Conservation (phyloP, 2,329 filamentous ascomycete genomes). For the Colletotrichum higginsianum region DNA sequence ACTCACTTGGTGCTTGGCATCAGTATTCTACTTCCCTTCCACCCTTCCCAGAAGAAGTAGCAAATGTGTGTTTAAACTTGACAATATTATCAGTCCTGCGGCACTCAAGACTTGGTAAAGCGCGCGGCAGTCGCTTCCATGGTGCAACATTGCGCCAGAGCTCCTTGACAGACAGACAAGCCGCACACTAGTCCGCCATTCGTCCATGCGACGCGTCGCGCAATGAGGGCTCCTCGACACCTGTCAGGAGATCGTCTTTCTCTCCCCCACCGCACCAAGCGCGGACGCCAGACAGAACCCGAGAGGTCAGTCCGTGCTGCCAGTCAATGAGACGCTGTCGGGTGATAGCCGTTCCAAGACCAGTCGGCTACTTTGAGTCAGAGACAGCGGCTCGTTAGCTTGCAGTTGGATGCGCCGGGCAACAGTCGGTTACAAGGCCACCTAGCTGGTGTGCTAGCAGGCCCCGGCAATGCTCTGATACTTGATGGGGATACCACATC, state of each 20-base stretch:
- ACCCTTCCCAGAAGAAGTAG: not conserved
- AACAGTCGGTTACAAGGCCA: not conserved
- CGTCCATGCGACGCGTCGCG: not conserved
- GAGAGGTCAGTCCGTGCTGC: not conserved
- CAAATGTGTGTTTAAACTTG: not conserved
- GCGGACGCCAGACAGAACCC: not conserved
- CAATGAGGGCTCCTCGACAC: not conserved
- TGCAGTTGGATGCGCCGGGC: constrained; percentile 10
- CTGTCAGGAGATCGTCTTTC: not conserved
- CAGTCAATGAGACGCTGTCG: not conserved
- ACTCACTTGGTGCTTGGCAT: not conserved
- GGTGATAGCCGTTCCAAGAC: constrained; percentile 8
- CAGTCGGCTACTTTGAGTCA: constrained; percentile 9
- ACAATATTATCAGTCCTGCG: not conserved
- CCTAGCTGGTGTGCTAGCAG: constrained; percentile 4
- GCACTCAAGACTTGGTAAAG: not conserved
- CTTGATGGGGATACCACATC: not conserved
- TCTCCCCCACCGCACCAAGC: not conserved
- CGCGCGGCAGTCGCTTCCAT: not conserved
- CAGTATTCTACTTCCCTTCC: not conserved
- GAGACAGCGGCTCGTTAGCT: constrained; percentile 6
- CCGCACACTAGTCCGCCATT: not conserved
- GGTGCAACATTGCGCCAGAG: not conserved
- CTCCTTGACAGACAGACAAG: not conserved
- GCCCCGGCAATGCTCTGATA: not conserved